Conservation (phyloP, 345 rosid genomes). For the Corymbia maculata region DNA sequence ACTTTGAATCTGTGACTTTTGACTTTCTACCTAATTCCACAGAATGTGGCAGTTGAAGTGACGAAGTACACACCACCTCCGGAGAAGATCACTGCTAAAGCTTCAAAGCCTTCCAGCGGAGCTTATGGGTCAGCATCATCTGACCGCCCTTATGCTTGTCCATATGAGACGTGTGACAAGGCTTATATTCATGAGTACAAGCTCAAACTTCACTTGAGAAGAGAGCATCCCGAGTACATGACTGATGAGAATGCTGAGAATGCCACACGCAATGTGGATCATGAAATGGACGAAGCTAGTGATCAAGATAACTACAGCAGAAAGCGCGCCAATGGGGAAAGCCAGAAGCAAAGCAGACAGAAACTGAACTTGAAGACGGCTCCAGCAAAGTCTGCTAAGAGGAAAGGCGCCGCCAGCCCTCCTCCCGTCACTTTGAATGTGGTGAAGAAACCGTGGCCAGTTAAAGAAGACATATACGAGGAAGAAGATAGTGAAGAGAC, state of each 20-base stretch:
- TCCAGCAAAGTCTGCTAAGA: conserved; percentile 38
- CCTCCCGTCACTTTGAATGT: conserved; percentile 34
- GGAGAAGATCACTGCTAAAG: conserved; percentile 47
- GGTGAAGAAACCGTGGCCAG: conserved; percentile 51
- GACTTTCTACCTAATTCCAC: neutral
- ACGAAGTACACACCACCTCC: conserved; percentile 54
- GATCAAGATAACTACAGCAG: conserved; percentile 58
- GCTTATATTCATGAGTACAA: conserved; percentile 97
- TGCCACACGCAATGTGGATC: conserved; percentile 30
- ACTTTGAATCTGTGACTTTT: neutral
- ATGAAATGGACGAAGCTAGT: conserved; percentile 70
- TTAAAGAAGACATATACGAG: conserved; percentile 43
- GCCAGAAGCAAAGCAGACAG: conserved; percentile 41
- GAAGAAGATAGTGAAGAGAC: conserved; percentile 90
- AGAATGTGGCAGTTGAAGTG: conserved; percentile 45
- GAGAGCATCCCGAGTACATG: conserved; percentile 86
- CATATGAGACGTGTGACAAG: conserved; percentile 88
- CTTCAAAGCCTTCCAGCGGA: conserved; percentile 43
- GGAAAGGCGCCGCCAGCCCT: conserved; percentile 55
- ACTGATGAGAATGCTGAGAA: conserved; percentile 54
- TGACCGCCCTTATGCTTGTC: conserved; percentile 88
- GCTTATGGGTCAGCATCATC: conserved; percentile 55
- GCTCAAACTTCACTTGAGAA: conserved; percentile 87
- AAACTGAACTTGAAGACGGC: conserved; percentile 64
- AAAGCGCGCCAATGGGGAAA: conserved; percentile 52